These are phyloP conservation scores for Blastomyces emzantsi DNA, from an alignment of 2,329 filamentous ascomycete species.

Conservation along the genomic window DNA sequence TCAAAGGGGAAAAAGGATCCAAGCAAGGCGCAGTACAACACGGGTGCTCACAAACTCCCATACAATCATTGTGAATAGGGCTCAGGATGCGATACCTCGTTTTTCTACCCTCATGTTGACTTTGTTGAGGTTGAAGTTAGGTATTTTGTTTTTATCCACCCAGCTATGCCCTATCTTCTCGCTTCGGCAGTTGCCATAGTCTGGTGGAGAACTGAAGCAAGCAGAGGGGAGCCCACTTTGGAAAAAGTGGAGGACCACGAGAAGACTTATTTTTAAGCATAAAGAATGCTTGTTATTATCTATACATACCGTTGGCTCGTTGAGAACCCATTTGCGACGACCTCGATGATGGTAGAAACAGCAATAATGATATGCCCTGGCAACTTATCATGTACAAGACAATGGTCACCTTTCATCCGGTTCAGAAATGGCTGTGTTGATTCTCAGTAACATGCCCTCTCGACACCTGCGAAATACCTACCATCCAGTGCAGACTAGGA, in stretches of 20 bases:
- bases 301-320: neutral
- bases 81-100: neutral
- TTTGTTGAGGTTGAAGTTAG: neutral
- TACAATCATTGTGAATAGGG: neutral
- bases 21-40: neutral
- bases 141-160: neutral
- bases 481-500: neutral
- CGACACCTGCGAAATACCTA: neutral
- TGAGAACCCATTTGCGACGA: neutral
- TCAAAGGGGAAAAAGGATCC: neutral
- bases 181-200: slow-evolving; percentile 3
- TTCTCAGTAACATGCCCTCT: neutral
- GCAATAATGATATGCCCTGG: neutral
- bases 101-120: neutral
- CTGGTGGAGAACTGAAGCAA: neutral
- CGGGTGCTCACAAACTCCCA: neutral
- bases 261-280: neutral
- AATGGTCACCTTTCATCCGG: neutral
- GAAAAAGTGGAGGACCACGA: neutral
- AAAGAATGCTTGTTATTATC: neutral
- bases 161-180: neutral
- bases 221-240: neutral
- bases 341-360: neutral
- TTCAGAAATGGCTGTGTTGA: neutral
- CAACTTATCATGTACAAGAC: neutral